These are phyloP conservation scores for Lentinula novae-zelandiae DNA, from an alignment of 1,284 basidiomycete species.

Conservation along the genomic window DNA sequence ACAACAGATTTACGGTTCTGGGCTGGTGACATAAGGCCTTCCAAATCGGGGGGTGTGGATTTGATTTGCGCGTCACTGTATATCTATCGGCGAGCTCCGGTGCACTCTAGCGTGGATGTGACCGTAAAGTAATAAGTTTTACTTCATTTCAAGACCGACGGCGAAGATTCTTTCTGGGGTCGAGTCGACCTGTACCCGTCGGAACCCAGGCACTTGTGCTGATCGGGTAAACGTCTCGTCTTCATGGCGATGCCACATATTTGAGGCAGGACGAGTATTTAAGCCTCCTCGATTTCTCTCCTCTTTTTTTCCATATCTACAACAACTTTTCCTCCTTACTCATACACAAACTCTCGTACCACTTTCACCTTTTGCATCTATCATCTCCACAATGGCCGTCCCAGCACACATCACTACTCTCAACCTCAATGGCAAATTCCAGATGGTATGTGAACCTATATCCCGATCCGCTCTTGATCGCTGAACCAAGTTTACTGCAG, in stretches of 20 bases:
- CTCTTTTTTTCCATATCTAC: neutral
- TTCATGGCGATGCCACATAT: neutral
- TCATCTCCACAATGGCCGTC: slow-evolving; percentile 20
- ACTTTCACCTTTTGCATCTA: neutral
- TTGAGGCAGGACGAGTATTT: neutral
- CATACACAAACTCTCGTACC: neutral
- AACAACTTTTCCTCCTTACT: neutral
- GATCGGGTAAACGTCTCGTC: neutral
- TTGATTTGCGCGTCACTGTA: too few relatives aligned
- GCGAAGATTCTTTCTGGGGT: neutral
- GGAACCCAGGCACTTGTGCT: neutral
- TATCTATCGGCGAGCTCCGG: neutral
- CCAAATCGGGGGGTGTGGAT: too few relatives aligned
- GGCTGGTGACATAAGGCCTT: too few relatives aligned
- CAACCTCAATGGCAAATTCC: slow-evolving; percentile 48
- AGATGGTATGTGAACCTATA: slow-evolving; percentile 32
- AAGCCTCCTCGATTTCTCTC: neutral
- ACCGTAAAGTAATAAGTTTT: too few relatives aligned
- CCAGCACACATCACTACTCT: slow-evolving; percentile 48
- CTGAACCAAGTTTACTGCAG: slow-evolving; percentile 17
- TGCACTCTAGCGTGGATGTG: too few relatives aligned
- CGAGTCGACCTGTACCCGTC: too few relatives aligned
- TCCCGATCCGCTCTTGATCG: neutral
- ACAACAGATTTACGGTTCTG: too few relatives aligned
- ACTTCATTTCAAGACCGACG: neutral